Percentiles rank a stretch among this genome's conserved stretches.
Evolutionary conservation across 2,329 filamentous ascomycete genomes (phyloP).

Genomic region (Penicillium janthinellum): DNA sequence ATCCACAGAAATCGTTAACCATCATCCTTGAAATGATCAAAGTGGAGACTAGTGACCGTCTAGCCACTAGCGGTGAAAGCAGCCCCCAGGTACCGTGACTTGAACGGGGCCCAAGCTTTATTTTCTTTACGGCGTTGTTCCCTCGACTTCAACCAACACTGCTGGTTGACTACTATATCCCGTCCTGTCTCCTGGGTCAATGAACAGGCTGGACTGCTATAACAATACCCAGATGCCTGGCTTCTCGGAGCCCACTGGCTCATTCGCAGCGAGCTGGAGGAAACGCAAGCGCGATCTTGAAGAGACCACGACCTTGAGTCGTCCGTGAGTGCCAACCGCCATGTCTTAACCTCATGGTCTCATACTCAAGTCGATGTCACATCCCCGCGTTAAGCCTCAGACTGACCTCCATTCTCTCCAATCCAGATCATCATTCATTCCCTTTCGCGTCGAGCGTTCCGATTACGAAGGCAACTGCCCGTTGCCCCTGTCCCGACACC

Average conservation of each 20-base stretch:
- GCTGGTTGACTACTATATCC: background rate
- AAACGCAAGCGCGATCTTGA: constrained; percentile 31
- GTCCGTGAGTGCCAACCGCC: constrained; percentile 21
- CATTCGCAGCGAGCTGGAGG: constrained; percentile 22
- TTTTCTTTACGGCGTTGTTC: constrained; percentile 12
- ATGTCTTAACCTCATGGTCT: too few relatives aligned
- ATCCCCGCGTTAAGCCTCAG: background rate
- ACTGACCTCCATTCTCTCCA: background rate
- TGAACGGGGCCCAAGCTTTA: constrained; percentile 5
- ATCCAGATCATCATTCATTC: constrained; percentile 19
- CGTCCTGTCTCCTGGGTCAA: background rate
- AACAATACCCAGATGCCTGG: constrained; percentile 19
- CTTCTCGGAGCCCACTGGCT: constrained; percentile 19
- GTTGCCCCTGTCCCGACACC: constrained; percentile 18
- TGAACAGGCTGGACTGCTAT: constrained; percentile 11
- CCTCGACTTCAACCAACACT: constrained; percentile 2
- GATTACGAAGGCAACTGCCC: constrained; percentile 16
- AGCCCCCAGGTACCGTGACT: constrained; percentile 11
- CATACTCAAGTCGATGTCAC: background rate
- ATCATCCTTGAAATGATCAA: background rate
- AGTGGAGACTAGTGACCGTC: constrained; percentile 1
- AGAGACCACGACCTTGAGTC: constrained; percentile 15
- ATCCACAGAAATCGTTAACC: background rate
- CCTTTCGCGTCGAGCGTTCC: constrained; percentile 19
- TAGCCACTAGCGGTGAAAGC: constrained; percentile 6